Percentiles rank a stretch among this genome's conserved stretches.
Evolutionary conservation across 768 basidiomycete species (phyloP).

Genomic region (Hygrophoropsis aurantiaca): DNA sequence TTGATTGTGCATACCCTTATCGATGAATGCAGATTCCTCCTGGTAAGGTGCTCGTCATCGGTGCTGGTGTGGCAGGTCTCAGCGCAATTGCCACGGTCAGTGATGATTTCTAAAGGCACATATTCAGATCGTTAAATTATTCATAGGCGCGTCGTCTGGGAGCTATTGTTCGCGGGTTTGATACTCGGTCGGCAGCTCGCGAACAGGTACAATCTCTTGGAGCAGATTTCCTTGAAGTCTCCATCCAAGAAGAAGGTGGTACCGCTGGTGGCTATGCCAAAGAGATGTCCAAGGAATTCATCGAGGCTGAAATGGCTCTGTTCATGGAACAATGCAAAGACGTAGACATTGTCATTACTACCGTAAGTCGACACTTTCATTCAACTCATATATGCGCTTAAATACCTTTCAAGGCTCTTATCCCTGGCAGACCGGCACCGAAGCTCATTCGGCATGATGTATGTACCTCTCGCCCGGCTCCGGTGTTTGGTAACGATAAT

Average conservation of each 20-base stretch:
- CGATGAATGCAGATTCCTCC: conserved; percentile 64
- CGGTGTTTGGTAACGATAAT: not conserved
- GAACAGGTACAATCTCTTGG: conserved; percentile 91
- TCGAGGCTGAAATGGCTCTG: conserved; percentile 84
- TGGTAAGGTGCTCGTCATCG: conserved; percentile 84
- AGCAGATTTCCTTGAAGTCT: conserved; percentile 86
- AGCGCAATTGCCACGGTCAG: conserved; percentile 83
- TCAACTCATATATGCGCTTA: conserved; percentile 5
- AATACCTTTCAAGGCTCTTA: conserved; percentile 57
- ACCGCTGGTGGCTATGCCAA: conserved; percentile 87
- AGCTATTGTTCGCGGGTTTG: conserved; percentile 87
- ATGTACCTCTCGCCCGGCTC: conserved; percentile 1
- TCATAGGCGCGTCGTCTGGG: conserved; percentile 75
- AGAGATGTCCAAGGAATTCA: conserved; percentile 87
- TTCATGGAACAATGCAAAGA: conserved; percentile 88
- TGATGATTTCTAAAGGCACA: not conserved
- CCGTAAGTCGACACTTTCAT: conserved; percentile 36
- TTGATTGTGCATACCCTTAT: no score
- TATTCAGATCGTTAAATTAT: not conserved
- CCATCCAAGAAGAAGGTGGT: conserved; percentile 76
- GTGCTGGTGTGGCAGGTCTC: conserved; percentile 85
- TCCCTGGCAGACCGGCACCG: conserved; percentile 85
- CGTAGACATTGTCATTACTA: conserved; percentile 87
- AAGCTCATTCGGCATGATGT: conserved; percentile 77
- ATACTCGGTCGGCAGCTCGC: conserved; percentile 79